Evolutionary conservation across 2,329 filamentous ascomycete species (phyloP).

Genomic region (Arthrobotrys musiformis): DNA sequence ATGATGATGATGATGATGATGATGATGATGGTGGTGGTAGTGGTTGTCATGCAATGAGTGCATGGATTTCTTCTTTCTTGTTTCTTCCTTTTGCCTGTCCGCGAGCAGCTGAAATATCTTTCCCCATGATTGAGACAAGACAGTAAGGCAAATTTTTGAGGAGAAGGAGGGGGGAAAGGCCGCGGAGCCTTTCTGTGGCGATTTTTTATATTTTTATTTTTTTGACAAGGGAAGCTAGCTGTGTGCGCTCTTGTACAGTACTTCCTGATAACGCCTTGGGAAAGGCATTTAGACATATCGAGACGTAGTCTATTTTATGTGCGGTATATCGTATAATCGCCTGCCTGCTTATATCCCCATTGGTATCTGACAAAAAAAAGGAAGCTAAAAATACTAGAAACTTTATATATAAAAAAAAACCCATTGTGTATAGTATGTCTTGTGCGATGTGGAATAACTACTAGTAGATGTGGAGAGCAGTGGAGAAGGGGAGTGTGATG

Average conservation of each 20-base stretch:
- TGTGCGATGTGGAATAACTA: too few relatives aligned
- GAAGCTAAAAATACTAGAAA: background rate
- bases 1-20: too few relatives aligned
- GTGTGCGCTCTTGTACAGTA: too few relatives aligned
- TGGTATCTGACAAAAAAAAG: background rate
- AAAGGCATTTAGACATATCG: too few relatives aligned
- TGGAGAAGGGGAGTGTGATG: background rate
- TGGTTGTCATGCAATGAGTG: background rate
- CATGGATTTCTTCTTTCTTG: background rate
- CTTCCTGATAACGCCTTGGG: constrained; percentile 1
- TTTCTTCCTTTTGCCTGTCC: background rate
- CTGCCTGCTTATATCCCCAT: background rate
- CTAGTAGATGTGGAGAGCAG: background rate
- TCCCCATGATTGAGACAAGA: too few relatives aligned
- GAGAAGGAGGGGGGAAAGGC: background rate
- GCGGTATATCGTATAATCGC: constrained; percentile 8
- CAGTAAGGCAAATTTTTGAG: constrained; percentile 16
- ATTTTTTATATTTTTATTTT: too few relatives aligned
- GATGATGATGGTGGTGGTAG: too few relatives aligned
- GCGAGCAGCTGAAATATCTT: constrained; percentile 4
- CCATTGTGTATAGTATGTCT: too few relatives aligned
- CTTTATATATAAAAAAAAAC: background rate
- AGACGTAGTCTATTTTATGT: too few relatives aligned
- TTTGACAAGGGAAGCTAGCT: background rate
- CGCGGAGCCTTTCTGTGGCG: constrained; percentile 22